Evolutionary conservation across 1,284 basidiomycete species (phyloP).

Genomic region (Moesziomyces aphidis): DNA sequence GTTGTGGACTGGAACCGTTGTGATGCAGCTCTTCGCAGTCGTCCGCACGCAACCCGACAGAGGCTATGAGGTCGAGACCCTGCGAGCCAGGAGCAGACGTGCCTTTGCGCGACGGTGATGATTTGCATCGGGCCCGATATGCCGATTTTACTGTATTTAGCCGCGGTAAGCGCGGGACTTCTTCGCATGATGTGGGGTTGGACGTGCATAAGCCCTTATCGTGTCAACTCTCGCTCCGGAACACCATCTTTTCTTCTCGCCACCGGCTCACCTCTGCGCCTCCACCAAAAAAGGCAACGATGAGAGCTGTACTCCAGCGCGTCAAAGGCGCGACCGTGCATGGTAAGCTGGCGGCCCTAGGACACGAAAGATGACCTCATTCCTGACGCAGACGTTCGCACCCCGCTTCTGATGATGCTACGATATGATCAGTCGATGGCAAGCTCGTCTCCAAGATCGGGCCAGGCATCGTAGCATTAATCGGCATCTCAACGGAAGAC

Average conservation of each 20-base stretch:
- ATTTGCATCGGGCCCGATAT: not conserved
- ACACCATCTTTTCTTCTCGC: too few species aligned
- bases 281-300: constrained; percentile 5
- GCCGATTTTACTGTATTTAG: not conserved
- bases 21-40: too few species aligned
- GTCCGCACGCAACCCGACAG: too few species aligned
- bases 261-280: not conserved
- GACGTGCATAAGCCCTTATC: too few species aligned
- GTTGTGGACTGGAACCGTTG: too few species aligned
- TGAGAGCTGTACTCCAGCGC: constrained; percentile 65
- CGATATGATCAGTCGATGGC: constrained; percentile 48
- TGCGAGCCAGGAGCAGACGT: too few species aligned
- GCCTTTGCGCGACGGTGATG: not conserved
- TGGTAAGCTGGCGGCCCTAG: constrained; percentile 25
- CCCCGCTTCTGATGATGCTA: not conserved
- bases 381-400: not conserved
- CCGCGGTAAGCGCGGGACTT: not conserved
- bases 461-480: constrained; percentile 62
- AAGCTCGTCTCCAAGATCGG: constrained; percentile 61
- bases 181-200: not conserved
- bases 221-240: too few species aligned
- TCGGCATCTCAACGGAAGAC: constrained; percentile 61
- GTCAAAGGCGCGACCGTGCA: constrained; percentile 64
- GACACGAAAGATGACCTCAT: too few species aligned
- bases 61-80: too few species aligned